Evolutionary conservation across 768 basidiomycete genomes (phyloP), one percentile per base, ranked within the genome.

Genomic region (Pholiota microspora): DNA sequence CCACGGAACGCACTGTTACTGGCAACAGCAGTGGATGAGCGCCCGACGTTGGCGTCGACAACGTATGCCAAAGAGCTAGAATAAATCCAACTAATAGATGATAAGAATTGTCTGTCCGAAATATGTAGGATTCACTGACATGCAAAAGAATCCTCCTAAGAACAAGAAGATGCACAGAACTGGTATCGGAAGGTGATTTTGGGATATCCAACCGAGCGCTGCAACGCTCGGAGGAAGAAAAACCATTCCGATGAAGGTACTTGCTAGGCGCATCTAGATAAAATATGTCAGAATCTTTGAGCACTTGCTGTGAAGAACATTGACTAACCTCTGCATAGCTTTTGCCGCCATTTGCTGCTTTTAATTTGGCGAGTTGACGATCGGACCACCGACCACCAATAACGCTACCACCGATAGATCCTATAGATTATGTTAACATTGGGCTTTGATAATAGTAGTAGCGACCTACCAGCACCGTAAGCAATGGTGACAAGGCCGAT

Each of bases 31-130:
- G 82, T 82, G 3, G 87, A 83, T 2, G 89, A 89, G 25, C 89
- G 80, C 7, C 93, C 94, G 5, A 77, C 74, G 65, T 95, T 97
- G 4, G 91, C 83, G 61, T 97, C 93, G 13, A 94, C 91, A 29
- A 94, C 76, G 62, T 94, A 95, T 0, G 93, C 88, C 27, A 95
- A 70, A 0, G 88, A 69, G 52, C 70, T 73, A 6, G 69, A 45
- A 40, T 73, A 71, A 9, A 63, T 66, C 70, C 72, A 76, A 49
- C 75, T 77, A 9, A 47, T 27, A 1, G 16, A 15, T n/a, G 12
- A 15, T 1, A 42, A 15, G 16, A 21, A 27, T 21, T 28, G 6
- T 9, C 12, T 34, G 13, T 25, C 12, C 7, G n/a, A 32, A 18
- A 16, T 18, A 40, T 12, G 21, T 12, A 21, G 9, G 16, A 12